phyloP scores from a whole-genome alignment of 106 monocot species.

The Posidonia australis region DNA sequence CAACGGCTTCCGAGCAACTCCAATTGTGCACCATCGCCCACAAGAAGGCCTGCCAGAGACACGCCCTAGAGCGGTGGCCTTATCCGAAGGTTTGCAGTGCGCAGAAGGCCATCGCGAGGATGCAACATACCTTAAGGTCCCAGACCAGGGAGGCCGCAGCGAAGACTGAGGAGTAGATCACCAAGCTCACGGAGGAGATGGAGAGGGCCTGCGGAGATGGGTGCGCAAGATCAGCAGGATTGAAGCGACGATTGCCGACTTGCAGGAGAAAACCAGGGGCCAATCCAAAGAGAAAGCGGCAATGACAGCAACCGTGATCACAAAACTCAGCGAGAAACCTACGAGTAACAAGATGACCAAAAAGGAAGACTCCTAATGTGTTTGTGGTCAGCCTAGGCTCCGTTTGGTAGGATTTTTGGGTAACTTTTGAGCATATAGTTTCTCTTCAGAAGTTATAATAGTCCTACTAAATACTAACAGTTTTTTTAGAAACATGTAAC shows the following conservation, averaged over 20 bases:
- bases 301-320: not conserved
- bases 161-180: not conserved
- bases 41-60: slow-evolving; percentile 46
- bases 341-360: not conserved
- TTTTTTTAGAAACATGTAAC: too few relatives aligned
- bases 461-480: too few relatives aligned
- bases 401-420: too few relatives aligned
- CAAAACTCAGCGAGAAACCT: not conserved
- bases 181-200: not conserved
- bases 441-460: too few relatives aligned
- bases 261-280: not conserved
- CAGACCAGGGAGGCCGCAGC: not conserved
- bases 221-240: not conserved
- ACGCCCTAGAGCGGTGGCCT: slow-evolving; percentile 10
- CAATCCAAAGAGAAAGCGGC: not conserved
- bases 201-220: not conserved
- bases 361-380: not conserved
- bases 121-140: not conserved
- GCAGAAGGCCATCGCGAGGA: not conserved
- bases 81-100: slow-evolving; percentile 3
- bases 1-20: slow-evolving; percentile 48
- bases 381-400: too few relatives aligned
- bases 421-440: too few relatives aligned
- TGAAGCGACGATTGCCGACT: not conserved
- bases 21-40: slow-evolving; percentile 47